Evolutionary conservation across 2,329 filamentous ascomycete genomes (phyloP), one percentile per base, ranked within the genome.

Genomic region (Monosporascus cannonballus): DNA sequence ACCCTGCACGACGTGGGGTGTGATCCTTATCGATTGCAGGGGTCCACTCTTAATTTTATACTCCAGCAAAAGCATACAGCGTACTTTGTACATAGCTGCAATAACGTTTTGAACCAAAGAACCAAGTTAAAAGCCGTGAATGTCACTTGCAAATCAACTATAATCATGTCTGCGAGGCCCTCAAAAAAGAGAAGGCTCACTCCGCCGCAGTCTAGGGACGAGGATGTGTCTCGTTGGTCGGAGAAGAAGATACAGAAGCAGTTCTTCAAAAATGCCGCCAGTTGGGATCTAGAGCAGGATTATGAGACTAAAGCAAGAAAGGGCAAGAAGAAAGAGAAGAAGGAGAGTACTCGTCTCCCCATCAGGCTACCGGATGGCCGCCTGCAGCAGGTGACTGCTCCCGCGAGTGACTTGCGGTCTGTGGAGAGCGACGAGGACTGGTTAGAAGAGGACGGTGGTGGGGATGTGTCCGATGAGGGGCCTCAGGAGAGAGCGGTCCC

Each of bases 211-310:
- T 71, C 73, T 1, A 75, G 78, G 44, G 76, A 76, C 45, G 76
- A 78, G 46, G 63, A 65, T 14, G 51, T 65, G 59, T 57, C 67
- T 57, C 38, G 65, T 60, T 53, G 62, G 50, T 59, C 67, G 51
- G 59, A 57, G 30, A 54, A 63, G 27, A 76, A 72, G 51, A 69
- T 76, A n/a, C 78, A 82, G 53, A 81, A 81, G 60, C 79, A 81
- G 51, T 91, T 92, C 69, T 81, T 89, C 73, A 82, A 83, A 63
- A 86, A 83, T 64, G 90, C 88, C 6, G 79, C 89, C 54, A 86
- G 84, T 71, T 97, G 93, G 91, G 85, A 96, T 65, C 79, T 96
- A 48, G 94, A 96, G 74, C 88, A 96, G 67, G 87, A 90, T 69
- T 97, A 96, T 76, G 91, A 96, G 70, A 81, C 81, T 56, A 84